phyloP scores from a whole-genome alignment of 2,329 filamentous ascomycete species.

The Diaporthe sp. region DNA sequence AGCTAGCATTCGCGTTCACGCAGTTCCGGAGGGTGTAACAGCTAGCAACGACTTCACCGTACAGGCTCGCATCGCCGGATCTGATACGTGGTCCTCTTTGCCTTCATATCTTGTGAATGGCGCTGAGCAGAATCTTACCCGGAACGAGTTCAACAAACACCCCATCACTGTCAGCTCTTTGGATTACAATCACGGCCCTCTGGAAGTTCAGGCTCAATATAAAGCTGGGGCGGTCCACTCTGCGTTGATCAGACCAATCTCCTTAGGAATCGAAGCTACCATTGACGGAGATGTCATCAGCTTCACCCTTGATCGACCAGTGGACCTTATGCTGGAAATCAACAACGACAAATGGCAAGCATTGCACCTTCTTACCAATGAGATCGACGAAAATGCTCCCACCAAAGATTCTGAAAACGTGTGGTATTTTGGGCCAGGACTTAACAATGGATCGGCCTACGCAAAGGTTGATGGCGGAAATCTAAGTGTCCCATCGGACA shows the following conservation, averaged over 20 bases:
- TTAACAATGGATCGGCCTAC: constrained; percentile 12
- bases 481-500: neutral
- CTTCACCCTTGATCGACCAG: neutral
- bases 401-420: neutral
- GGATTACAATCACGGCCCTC: neutral
- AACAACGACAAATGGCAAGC: constrained; percentile 23
- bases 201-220: constrained; percentile 18
- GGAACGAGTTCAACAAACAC: neutral
- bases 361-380: constrained; percentile 9
- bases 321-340: constrained; percentile 15
- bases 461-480: constrained; percentile 12
- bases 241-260: neutral
- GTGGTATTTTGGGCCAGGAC: constrained; percentile 20
- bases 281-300: neutral
- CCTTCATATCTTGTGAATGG: neutral
- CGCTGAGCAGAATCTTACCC: constrained; percentile 14
- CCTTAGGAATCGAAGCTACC: neutral
- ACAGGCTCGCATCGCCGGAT: neutral
- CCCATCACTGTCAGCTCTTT: constrained; percentile 11
- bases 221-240: neutral
- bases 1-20: neutral
- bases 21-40: neutral
- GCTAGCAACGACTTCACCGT: constrained; percentile 14
- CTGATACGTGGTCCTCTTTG: neutral
- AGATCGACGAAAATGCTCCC: neutral